These are phyloP conservation scores for Suhomyces sp. DNA, from an alignment of 805 yeast genomes.

Conservation along the genomic window DNA sequence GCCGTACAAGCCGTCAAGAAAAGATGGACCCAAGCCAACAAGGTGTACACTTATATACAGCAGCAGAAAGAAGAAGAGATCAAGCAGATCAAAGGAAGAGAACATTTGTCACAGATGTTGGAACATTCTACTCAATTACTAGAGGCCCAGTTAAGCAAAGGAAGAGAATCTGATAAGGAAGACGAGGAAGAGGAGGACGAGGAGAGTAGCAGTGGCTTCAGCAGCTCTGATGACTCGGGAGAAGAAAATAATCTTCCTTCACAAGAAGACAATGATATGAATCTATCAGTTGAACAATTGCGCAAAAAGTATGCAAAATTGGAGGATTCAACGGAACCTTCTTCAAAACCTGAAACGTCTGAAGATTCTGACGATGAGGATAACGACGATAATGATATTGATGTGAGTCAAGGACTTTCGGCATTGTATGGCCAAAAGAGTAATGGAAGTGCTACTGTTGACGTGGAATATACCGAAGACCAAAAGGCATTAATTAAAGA, in stretches of 20 bases:
- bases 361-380: constrained; percentile 12
- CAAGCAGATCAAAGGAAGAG: constrained; percentile 77
- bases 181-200: constrained; percentile 24
- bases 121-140: constrained; percentile 88
- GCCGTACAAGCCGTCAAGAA: constrained; percentile 83
- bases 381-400: constrained; percentile 3
- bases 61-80: constrained; percentile 76
- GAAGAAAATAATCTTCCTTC: constrained; percentile 18
- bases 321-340: constrained; percentile 22
- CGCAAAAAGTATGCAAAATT: constrained; percentile 53
- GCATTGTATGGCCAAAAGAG: constrained; percentile 16
- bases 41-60: constrained; percentile 70
- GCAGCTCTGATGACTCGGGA: constrained; percentile 5
- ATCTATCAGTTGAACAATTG: constrained; percentile 54
- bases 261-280: constrained; percentile 37
- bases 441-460: constrained; percentile 1
- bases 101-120: constrained; percentile 80
- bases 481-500: constrained; percentile 29
- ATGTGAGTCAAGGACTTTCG: constrained; percentile 19
- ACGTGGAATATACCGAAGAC: constrained; percentile 30
- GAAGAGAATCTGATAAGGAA: constrained; percentile 12
- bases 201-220: constrained; percentile 7
- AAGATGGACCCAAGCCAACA: constrained; percentile 88
- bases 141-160: constrained; percentile 71
- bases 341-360: constrained; percentile 12